These are phyloP conservation scores for Raffaelea albimanens DNA, from an alignment of 2,329 filamentous ascomycete species.

Conservation along the genomic window DNA sequence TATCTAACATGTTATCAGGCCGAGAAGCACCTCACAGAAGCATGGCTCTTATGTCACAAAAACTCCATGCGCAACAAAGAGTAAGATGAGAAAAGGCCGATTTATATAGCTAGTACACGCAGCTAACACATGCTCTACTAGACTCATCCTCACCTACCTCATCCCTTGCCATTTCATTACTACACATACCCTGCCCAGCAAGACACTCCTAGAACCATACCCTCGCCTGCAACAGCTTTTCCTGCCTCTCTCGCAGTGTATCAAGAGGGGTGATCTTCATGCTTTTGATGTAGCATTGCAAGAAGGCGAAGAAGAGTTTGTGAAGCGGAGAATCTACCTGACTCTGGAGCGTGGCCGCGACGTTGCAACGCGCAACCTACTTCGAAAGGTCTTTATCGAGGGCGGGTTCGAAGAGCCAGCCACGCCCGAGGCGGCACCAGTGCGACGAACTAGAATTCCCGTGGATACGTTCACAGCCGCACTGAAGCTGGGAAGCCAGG, in stretches of 20 bases:
- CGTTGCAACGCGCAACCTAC: conserved; percentile 80
- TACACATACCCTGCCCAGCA: conserved; percentile 71
- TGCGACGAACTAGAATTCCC: conserved; percentile 68
- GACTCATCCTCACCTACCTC: conserved; percentile 85
- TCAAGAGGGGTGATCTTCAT: conserved; percentile 71
- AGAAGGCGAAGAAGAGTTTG: conserved; percentile 82
- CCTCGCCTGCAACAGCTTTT: conserved; percentile 72
- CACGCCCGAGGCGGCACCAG: conserved; percentile 51
- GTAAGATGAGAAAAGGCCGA: no score
- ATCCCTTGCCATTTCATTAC: conserved; percentile 90
- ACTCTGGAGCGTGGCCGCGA: conserved; percentile 89
- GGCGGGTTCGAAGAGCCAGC: conserved; percentile 75
- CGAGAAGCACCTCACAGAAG: conserved; percentile 69
- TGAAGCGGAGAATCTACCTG: conserved; percentile 86
- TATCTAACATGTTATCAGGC: conserved; percentile 44
- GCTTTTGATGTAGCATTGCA: conserved; percentile 77
- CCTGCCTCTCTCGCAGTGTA: conserved; percentile 65
- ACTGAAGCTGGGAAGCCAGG: conserved; percentile 61
- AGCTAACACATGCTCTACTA: no score
- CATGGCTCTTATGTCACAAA: conserved; percentile 73
- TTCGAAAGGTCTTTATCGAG: conserved; percentile 81
- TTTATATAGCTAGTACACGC: no score
- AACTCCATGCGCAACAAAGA: conserved; percentile 68
- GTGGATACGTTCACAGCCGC: conserved; percentile 79
- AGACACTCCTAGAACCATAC: conserved; percentile 60